phyloP scores from a whole-genome alignment of 2,329 filamentous ascomycete species.

The Trichoderma sp. region DNA sequence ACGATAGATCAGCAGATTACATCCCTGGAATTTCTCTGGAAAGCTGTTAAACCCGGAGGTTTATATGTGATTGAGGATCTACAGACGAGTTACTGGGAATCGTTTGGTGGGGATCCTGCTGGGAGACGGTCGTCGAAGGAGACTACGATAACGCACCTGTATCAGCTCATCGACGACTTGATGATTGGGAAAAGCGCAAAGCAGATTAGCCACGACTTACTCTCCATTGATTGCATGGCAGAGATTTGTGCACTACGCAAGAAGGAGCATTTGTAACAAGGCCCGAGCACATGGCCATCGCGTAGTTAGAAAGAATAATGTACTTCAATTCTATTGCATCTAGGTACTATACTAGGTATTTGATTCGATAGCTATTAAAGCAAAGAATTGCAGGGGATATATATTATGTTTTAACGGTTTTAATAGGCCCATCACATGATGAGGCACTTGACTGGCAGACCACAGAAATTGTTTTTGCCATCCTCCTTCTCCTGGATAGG shows the following conservation, averaged over 20 bases:
- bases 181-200: slow-evolving; percentile 24
- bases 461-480: slow-evolving; percentile 63
- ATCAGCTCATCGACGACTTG: slow-evolving; percentile 29
- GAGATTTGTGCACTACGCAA: slow-evolving; percentile 31
- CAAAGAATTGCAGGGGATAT: neutral
- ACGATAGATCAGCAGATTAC: slow-evolving; percentile 38
- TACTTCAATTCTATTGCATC: slow-evolving; percentile 6
- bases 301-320: neutral
- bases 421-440: slow-evolving; percentile 51
- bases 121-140: slow-evolving; percentile 24
- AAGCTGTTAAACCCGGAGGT: slow-evolving; percentile 35
- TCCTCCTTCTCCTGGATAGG: slow-evolving; percentile 1
- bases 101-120: slow-evolving; percentile 27
- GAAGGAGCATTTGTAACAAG: slow-evolving; percentile 18
- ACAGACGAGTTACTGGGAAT: slow-evolving; percentile 28
- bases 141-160: slow-evolving; percentile 30
- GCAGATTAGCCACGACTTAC: slow-evolving; percentile 26
- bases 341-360: neutral
- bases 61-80: slow-evolving; percentile 37
- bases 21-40: slow-evolving; percentile 36
- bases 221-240: slow-evolving; percentile 30
- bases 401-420: neutral
- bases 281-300: neutral
- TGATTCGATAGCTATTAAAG: neutral
- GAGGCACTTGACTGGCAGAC: slow-evolving; percentile 70